These are phyloP conservation scores for Exophiala bonariae DNA, from an alignment of 2,329 filamentous ascomycete genomes.

Conservation along the genomic window DNA sequence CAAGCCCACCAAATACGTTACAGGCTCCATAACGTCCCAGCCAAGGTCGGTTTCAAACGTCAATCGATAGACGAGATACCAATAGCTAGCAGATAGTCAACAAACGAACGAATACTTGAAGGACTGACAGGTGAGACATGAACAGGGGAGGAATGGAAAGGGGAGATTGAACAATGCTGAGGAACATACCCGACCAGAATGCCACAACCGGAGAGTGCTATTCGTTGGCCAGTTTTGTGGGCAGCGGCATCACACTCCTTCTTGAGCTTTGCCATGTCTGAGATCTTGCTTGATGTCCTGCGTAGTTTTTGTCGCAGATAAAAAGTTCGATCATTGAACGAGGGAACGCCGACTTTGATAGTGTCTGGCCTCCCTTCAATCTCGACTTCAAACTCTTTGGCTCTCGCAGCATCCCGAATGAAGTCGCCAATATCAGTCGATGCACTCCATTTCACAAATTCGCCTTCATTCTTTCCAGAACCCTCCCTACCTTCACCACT, in stretches of 20 bases:
- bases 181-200: conserved; percentile 56
- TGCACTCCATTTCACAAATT: conserved; percentile 84
- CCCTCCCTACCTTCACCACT: conserved; percentile 68
- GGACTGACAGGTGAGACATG: no score
- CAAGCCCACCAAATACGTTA: conserved; percentile 68
- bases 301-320: conserved; percentile 77
- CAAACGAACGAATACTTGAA: no score
- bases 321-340: conserved; percentile 86
- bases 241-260: conserved; percentile 77
- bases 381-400: conserved; percentile 79
- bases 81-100: conserved; percentile 57
- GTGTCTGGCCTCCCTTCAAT: conserved; percentile 71
- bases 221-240: conserved; percentile 71
- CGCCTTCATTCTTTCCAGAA: conserved; percentile 43
- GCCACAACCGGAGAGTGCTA: conserved; percentile 78
- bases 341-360: conserved; percentile 78
- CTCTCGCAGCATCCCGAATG: conserved; percentile 82
- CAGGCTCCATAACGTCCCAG: conserved; percentile 85
- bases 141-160: no score
- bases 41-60: conserved; percentile 73
- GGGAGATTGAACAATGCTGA: no score
- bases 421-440: conserved; percentile 93
- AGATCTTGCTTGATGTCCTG: conserved; percentile 68
- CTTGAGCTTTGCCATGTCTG: conserved; percentile 71
- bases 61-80: conserved; percentile 72